phyloP scores from a whole-genome alignment of 2,329 filamentous ascomycete genomes.

The Ophiobolus disseminans region DNA sequence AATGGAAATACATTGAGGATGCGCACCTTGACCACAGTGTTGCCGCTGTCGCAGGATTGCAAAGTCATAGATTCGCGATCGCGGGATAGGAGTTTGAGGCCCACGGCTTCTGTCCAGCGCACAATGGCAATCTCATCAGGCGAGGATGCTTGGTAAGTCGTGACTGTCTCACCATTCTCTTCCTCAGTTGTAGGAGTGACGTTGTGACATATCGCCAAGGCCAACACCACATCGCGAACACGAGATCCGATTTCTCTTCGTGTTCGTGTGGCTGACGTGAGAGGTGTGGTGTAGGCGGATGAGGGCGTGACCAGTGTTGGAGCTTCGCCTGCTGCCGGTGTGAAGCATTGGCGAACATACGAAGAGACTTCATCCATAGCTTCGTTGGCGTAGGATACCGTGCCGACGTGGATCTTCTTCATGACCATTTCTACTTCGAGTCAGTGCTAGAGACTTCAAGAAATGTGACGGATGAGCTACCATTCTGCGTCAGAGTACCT shows the following conservation, averaged over 20 bases:
- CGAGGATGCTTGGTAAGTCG: slow-evolving; percentile 93
- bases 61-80: slow-evolving; percentile 87
- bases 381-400: slow-evolving; percentile 96
- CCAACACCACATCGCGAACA: slow-evolving; percentile 90
- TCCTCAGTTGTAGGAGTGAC: slow-evolving; percentile 92
- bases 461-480: slow-evolving; percentile 44
- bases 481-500: slow-evolving; percentile 94
- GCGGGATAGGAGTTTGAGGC: slow-evolving; percentile 80
- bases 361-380: slow-evolving; percentile 96
- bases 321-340: slow-evolving; percentile 48
- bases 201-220: slow-evolving; percentile 93
- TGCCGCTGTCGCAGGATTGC: slow-evolving; percentile 75
- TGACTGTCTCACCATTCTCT: slow-evolving; percentile 76
- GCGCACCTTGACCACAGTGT: slow-evolving; percentile 79
- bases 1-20: slow-evolving; percentile 97
- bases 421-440: slow-evolving; percentile 81
- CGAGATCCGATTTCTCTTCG: slow-evolving; percentile 91
- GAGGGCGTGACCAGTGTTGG: slow-evolving; percentile 74
- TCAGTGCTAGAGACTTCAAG: slow-evolving; percentile 15
- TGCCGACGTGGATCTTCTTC: slow-evolving; percentile 98
- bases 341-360: slow-evolving; percentile 86
- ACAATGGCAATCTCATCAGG: slow-evolving; percentile 99
- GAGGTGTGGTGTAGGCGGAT: slow-evolving; percentile 68
- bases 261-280: slow-evolving; percentile 75
- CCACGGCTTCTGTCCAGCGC: slow-evolving; percentile 91